phyloP scores from a whole-genome alignment of 2,329 filamentous ascomycete species.

The Phaeosphaeriaceae sp. region DNA sequence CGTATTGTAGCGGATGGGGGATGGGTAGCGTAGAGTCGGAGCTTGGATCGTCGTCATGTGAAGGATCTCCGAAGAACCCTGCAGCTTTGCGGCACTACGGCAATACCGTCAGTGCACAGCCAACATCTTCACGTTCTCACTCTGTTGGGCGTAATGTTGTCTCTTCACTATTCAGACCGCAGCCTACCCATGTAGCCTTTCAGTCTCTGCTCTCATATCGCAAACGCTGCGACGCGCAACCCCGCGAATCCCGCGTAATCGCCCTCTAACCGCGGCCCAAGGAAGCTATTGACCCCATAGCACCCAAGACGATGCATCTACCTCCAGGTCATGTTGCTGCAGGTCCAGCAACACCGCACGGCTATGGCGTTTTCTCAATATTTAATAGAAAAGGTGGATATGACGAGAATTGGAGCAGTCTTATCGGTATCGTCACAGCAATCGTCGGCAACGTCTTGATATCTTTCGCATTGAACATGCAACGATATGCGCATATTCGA shows the following conservation, averaged over 20 bases:
- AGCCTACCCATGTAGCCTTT: conserved; percentile 11
- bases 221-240: not conserved
- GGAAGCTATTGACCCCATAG: not conserved
- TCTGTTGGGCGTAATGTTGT: conserved; percentile 4
- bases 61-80: conserved; percentile 19
- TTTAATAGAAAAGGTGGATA: conserved; percentile 21
- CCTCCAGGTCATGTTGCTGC: conserved; percentile 31
- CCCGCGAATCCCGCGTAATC: not conserved
- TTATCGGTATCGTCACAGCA: conserved; percentile 93
- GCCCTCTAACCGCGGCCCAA: too few species aligned
- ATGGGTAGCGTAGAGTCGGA: not conserved
- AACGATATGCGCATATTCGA: conserved; percentile 91
- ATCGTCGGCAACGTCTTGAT: conserved; percentile 94
- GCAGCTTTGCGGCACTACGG: conserved; percentile 20
- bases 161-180: not conserved
- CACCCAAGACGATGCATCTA: conserved; percentile 32
- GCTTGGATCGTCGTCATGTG: conserved; percentile 28
- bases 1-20: too few species aligned
- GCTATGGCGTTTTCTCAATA: conserved; percentile 14
- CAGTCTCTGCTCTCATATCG: not conserved
- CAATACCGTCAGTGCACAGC: conserved; percentile 11
- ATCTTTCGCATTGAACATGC: conserved; percentile 92
- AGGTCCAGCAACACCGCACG: conserved; percentile 21
- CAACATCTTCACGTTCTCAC: conserved; percentile 6
- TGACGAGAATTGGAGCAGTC: conserved; percentile 74